A percentile compares a stretch with the other conserved stretches of the same genome.
These are phyloP conservation scores for Penicillium sp. DNA, from an alignment of 2,329 filamentous ascomycete genomes.

Conservation along the genomic window DNA sequence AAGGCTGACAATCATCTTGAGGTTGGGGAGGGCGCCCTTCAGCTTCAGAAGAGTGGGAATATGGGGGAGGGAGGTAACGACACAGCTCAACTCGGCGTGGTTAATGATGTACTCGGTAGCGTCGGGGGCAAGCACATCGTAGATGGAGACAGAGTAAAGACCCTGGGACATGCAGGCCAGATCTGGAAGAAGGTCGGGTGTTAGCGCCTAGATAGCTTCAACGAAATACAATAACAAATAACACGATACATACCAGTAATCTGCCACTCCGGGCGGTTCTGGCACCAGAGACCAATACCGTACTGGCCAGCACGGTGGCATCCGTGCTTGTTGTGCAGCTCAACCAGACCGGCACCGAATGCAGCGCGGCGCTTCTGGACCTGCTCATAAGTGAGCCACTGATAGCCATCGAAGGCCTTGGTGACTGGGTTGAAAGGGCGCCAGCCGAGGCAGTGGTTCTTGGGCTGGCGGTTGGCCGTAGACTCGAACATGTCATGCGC, in stretches of 20 bases:
- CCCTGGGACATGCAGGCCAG: conserved; percentile 83
- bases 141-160: conserved; percentile 88
- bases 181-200: conserved; percentile 55
- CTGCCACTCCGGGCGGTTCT: conserved; percentile 88
- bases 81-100: conserved; percentile 73
- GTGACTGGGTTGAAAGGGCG: conserved; percentile 75
- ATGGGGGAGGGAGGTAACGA: conserved; percentile 78
- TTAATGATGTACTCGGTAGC: conserved; percentile 95
- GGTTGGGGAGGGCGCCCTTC: conserved; percentile 70
- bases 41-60: conserved; percentile 81
- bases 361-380: conserved; percentile 78
- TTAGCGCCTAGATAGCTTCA: conserved; percentile 2
- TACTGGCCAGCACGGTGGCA: conserved; percentile 65
- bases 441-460: conserved; percentile 74
- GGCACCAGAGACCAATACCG: conserved; percentile 81
- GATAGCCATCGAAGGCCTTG: conserved; percentile 74
- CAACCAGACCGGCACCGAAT: conserved; percentile 80
- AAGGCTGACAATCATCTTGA: conserved; percentile 87
- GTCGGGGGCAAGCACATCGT: conserved; percentile 91
- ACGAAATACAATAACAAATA: background rate
- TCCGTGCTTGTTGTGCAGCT: conserved; percentile 74
- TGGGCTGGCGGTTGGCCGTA: conserved; percentile 63
- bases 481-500: conserved; percentile 80
- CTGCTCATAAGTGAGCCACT: conserved; percentile 81
- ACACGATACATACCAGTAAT: conserved; percentile 62